These are phyloP conservation scores for Leucosporidium scottii DNA, from an alignment of 768 basidiomycete species.

Conservation along the genomic window DNA sequence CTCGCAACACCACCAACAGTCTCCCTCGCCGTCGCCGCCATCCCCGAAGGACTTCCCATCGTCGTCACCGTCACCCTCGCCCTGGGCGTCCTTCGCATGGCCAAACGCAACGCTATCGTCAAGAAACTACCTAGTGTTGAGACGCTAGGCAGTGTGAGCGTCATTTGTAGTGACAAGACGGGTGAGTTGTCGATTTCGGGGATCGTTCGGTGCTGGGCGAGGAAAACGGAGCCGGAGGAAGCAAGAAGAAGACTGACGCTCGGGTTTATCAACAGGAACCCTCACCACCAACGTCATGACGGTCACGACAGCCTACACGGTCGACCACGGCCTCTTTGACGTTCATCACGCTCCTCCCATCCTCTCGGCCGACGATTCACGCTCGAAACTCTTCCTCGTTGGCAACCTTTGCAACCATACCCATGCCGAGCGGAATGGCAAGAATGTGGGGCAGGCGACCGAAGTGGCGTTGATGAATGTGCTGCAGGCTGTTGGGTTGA, in stretches of 20 bases:
- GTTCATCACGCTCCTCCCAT: slow-evolving; percentile 51
- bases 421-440: slow-evolving; percentile 62
- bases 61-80: slow-evolving; percentile 96
- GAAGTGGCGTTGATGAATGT: slow-evolving; percentile 87
- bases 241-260: background rate
- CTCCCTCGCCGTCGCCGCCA: slow-evolving; percentile 94
- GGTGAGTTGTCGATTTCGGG: slow-evolving; percentile 49
- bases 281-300: slow-evolving; percentile 95
- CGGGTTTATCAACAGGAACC: slow-evolving; percentile 52
- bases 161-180: slow-evolving; percentile 96
- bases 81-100: slow-evolving; percentile 87
- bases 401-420: slow-evolving; percentile 90
- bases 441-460: slow-evolving; percentile 77
- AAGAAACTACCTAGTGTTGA: slow-evolving; percentile 96
- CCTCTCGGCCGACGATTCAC: slow-evolving; percentile 41
- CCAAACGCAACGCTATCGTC: slow-evolving; percentile 88
- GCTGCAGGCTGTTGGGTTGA: slow-evolving; percentile 57
- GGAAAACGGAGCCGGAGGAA: too few species aligned
- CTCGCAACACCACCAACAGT: slow-evolving; percentile 57
- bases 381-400: slow-evolving; percentile 69
- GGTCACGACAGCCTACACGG: slow-evolving; percentile 75
- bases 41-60: slow-evolving; percentile 92
- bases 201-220: too few species aligned
- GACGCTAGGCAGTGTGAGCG: slow-evolving; percentile 86
- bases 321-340: slow-evolving; percentile 64